Conservation (phyloP, 139 green algal genomes). For the Picochlorum sp. region DNA sequence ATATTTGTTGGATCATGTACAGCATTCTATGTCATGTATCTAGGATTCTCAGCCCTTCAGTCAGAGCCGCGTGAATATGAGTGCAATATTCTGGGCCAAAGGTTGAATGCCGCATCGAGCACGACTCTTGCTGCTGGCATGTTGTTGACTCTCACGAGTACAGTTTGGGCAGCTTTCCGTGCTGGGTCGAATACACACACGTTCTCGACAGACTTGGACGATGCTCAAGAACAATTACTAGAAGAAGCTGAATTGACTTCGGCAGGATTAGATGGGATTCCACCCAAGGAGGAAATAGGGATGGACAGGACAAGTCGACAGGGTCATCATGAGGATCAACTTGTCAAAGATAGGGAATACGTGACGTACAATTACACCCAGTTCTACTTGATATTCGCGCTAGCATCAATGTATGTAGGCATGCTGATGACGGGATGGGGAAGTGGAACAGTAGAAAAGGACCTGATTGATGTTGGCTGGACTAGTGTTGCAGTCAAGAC, state of each 20-base stretch:
- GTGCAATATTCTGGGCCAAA: slow-evolving; percentile 80
- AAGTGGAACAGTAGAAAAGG: slow-evolving; percentile 37
- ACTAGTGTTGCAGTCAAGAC: slow-evolving; percentile 90
- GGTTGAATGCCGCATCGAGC: slow-evolving; percentile 53
- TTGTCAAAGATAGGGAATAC: background rate
- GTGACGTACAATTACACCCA: slow-evolving; percentile 50
- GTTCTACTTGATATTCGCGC: slow-evolving; percentile 96
- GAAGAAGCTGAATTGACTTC: slow-evolving; percentile 41
- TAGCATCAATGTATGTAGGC: slow-evolving; percentile 88
- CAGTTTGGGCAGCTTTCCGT: slow-evolving; percentile 84
- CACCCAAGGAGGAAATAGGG: background rate
- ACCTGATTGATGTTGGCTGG: slow-evolving; percentile 92
- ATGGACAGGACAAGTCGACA: background rate
- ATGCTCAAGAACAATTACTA: slow-evolving; percentile 12
- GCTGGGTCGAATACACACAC: slow-evolving; percentile 77
- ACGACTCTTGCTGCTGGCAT: slow-evolving; percentile 71
- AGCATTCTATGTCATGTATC: slow-evolving; percentile 82
- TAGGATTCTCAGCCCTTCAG: slow-evolving; percentile 75
- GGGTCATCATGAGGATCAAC: background rate
- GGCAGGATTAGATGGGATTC: slow-evolving; percentile 52
- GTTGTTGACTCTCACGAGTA: slow-evolving; percentile 63
- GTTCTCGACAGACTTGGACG: slow-evolving; percentile 29
- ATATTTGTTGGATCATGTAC: slow-evolving; percentile 84
- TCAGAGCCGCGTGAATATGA: slow-evolving; percentile 75
- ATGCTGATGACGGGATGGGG: slow-evolving; percentile 98